Evolutionary conservation across 495 filamentous ascomycete genomes (phyloP), one percentile per base, ranked within the genome.

Genomic region (Endocarpon pusillum): DNA sequence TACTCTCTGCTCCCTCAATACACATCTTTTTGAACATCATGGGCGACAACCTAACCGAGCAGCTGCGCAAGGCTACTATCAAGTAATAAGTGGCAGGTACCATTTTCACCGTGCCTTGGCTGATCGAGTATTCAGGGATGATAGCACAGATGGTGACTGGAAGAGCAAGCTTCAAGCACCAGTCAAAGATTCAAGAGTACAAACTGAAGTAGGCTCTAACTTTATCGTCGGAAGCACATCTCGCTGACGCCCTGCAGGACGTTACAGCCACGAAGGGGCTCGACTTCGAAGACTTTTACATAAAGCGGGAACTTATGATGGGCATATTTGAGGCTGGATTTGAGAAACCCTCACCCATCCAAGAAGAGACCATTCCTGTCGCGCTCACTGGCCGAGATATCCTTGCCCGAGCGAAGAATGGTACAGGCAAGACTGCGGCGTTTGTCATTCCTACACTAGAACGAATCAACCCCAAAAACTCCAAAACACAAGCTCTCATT

Each of bases 321-420:
- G 89, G 89, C 21, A 94, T 99, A 36, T 96, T 96, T 55, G 91
- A 94, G 59, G 89, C 89, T 43, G 89, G 89, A 33, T 99, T 93
- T 56, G 89, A 99, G 49, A 94, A 92, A 57, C 89, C 89, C 2
- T 99, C 89, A 30, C 89, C 89, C 11, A 96, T 99, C 42, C 89
- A 99, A 71, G 89, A 99, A 75, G 89, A 94, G 57, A 79, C 86
- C 24, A 94, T 99, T 50, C 89, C 89, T 15, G 87, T 96, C 38
- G 89, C 87, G 14, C 69, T 99, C 24, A 91, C 86, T 12, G 87
- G 87, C 32, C 70, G 85, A 58, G 91, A 99, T 53, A 87, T 99
- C 39, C 66, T 99, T 35, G 89, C 89, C 24, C 75, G 89, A 49
- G 89, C 89, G 37, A 99, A 99, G 57, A 99, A 99, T 46, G 89